phyloP scores from a whole-genome alignment of 2,329 filamentous ascomycete genomes.

The Sodiomyces alkalinus region DNA sequence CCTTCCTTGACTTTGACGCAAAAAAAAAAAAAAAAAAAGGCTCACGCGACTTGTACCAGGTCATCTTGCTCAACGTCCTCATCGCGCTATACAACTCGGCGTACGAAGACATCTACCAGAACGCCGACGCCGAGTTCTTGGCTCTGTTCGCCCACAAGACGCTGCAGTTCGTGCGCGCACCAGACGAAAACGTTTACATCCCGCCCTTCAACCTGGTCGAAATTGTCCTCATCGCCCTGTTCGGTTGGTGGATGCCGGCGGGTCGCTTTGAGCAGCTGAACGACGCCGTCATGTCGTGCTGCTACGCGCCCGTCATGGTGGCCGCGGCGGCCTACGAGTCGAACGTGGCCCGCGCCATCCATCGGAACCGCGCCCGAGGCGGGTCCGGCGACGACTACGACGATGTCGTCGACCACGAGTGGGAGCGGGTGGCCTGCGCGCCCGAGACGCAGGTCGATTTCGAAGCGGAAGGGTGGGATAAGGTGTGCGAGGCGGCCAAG shows the following conservation, averaged over 20 bases:
- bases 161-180: constrained; percentile 90
- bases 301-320: constrained; percentile 75
- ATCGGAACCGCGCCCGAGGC: constrained; percentile 58
- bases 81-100: constrained; percentile 96
- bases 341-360: constrained; percentile 48
- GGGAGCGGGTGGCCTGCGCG: constrained; percentile 77
- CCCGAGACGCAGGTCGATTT: constrained; percentile 62
- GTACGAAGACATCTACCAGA: constrained; percentile 86
- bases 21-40: too few species aligned
- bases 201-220: constrained; percentile 91
- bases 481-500: constrained; percentile 59
- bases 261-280: constrained; percentile 65
- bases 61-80: constrained; percentile 80
- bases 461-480: constrained; percentile 71
- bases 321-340: constrained; percentile 62
- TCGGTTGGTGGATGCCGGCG: constrained; percentile 92
- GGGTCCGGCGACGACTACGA: constrained; percentile 89
- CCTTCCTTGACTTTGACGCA: too few species aligned
- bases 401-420: constrained; percentile 83
- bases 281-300: constrained; percentile 69
- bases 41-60: too few species aligned
- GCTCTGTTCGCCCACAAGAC: constrained; percentile 89
- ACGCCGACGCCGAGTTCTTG: constrained; percentile 90
- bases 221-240: constrained; percentile 59
- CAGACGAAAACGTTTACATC: constrained; percentile 97